Conservation (phyloP, 2,329 filamentous ascomycete genomes). For the Neoarthrinium moseri region DNA sequence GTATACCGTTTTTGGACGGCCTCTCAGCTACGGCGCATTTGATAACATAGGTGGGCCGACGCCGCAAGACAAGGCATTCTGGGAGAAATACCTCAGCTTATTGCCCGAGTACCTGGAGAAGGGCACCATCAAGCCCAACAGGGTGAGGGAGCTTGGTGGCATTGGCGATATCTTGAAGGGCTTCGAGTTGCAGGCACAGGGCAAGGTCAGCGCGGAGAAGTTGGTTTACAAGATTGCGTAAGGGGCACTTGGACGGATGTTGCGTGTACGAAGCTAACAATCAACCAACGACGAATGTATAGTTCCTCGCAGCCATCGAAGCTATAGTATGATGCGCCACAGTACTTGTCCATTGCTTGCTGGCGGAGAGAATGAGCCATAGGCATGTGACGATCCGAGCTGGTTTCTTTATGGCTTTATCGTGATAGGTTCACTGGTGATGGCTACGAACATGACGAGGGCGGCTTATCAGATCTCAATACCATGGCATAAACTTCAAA, state of each 20-base stretch:
- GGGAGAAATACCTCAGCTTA: constrained; percentile 29
- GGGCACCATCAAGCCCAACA: constrained; percentile 29
- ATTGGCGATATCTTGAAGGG: constrained; percentile 24
- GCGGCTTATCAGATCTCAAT: no score
- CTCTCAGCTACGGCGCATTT: constrained; percentile 20
- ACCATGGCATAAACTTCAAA: no score
- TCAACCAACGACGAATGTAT: no score
- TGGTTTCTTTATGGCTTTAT: no score
- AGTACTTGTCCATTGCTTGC: no score
- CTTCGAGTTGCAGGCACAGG: constrained; percentile 25
- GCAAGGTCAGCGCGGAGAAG: constrained; percentile 30
- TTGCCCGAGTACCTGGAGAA: constrained; percentile 24
- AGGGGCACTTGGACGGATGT: no score
- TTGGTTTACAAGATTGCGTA: constrained; percentile 28
- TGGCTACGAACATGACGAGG: no score
- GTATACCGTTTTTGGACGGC: constrained; percentile 28
- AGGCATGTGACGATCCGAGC: no score
- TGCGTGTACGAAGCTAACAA: constrained; percentile 3
- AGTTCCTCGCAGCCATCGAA: no score
- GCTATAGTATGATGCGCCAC: no score
- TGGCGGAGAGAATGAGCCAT: no score
- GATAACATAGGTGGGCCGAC: constrained; percentile 26
- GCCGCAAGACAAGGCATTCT: constrained; percentile 27
- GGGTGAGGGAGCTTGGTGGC: constrained; percentile 23
- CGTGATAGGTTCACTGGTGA: no score